Base-by-base conservation (phyloP, 805 yeast genomes). In the Saturnispora galanensis region DNA sequence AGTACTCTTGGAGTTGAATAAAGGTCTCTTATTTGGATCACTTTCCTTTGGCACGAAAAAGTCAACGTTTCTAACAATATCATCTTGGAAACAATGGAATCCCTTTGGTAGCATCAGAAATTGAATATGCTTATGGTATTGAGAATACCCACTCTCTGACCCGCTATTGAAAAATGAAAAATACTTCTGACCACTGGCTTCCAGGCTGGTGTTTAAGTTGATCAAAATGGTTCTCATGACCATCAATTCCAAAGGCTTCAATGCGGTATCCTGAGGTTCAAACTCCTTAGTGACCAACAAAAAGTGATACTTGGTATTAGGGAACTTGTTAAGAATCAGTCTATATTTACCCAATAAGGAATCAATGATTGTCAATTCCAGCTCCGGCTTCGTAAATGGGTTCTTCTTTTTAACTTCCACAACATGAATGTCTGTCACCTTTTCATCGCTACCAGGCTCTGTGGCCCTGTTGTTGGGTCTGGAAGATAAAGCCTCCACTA, bases 161-260 rank as follows among this genome's bases (percentile, higher is more conserved):
- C 98, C 98, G 57, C 86, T 79, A 62, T 90, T 90, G 71, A 77
- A 90, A 62, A 90, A 90, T 0, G 88, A 88, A 59, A 89, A 69
- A 70, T 84, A 81, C 46, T 74, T 70, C 32, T 65, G 45, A 12
- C 60, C 66, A 17, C 59, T 64, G 2, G 57, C 41, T 29, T 38
- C 45, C n/a, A 30, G 16, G 50, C 49, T 60, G 45, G 63, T 61
- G 54, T 77, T 76, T 42, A 83, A 65, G 13, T 64, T 65, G 12
- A 62, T 58, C 49, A 90, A 65, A 17, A 84, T 66, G 4, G 73
- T 58, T 57, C 76, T 76, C 5, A 83, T 69, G 0, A 80, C 74
- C 32, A 64, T 57, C 47, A 90, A 68, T 54, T 90, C 97, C n/a
- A 62, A 54, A 15, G 87, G 85, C 18, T 77, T 69, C 46, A 90